These are phyloP conservation scores for Raphanus sativus DNA, from an alignment of 345 rosid species.

Conservation along the genomic window DNA sequence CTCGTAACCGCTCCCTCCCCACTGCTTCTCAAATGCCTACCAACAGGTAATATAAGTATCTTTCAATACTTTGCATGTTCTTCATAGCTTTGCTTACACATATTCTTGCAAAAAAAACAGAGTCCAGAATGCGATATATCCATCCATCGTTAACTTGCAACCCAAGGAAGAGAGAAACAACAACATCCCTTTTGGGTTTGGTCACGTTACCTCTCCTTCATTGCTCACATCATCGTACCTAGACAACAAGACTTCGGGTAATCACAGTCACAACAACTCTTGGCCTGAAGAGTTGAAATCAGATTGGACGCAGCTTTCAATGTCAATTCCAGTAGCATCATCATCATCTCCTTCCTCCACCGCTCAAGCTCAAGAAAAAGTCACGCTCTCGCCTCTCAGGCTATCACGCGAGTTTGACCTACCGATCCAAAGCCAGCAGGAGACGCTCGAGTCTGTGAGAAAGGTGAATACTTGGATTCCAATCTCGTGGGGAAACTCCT, in stretches of 20 bases:
- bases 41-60: conserved; percentile 39
- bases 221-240: conserved; percentile 46
- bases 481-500: conserved; percentile 50
- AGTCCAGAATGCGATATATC: conserved; percentile 31
- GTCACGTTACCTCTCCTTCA: conserved; percentile 50
- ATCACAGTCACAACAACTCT: conserved; percentile 29
- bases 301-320: conserved; percentile 69
- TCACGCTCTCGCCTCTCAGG: conserved; percentile 48
- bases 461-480: conserved; percentile 55
- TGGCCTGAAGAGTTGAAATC: conserved; percentile 62
- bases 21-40: conserved; percentile 36
- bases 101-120: conserved; percentile 34
- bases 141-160: conserved; percentile 40
- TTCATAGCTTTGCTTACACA: background rate
- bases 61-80: background rate
- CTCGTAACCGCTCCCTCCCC: conserved; percentile 37
- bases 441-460: conserved; percentile 31
- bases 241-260: conserved; percentile 35
- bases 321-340: conserved; percentile 59
- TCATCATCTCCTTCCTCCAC: conserved; percentile 46
- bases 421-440: conserved; percentile 27
- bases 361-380: conserved; percentile 38
- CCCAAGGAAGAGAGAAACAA: conserved; percentile 41
- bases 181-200: conserved; percentile 43
- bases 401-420: conserved; percentile 51